These are phyloP conservation scores for Penicillium thymicola DNA, from an alignment of 2,329 filamentous ascomycete genomes.

Conservation along the genomic window DNA sequence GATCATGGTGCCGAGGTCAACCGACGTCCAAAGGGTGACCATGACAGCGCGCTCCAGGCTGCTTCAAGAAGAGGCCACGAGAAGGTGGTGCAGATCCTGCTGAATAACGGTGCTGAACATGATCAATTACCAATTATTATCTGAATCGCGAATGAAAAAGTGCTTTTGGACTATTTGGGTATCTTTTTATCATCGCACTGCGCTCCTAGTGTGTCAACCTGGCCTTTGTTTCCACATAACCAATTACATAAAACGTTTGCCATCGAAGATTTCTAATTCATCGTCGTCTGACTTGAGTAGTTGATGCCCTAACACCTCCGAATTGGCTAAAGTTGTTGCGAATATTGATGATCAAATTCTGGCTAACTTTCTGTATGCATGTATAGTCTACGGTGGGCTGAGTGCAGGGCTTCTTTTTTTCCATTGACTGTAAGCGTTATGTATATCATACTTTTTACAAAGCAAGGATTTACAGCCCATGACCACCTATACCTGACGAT, in stretches of 20 bases:
- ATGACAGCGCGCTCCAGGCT: neutral
- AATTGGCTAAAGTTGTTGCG: neutral
- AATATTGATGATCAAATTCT: neutral
- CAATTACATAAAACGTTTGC: too few species aligned
- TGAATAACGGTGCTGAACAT: neutral
- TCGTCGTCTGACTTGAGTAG: neutral
- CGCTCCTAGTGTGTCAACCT: neutral
- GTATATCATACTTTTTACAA: neutral
- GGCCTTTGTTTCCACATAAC: too few species aligned
- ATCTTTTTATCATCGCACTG: neutral
- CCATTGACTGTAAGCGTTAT: neutral
- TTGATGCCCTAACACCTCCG: neutral
- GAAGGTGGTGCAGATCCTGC: neutral
- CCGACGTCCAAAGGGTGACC: neutral
- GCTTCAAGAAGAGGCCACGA: neutral
- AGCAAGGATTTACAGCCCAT: neutral
- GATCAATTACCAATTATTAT: too few species aligned
- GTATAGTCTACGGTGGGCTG: too few species aligned
- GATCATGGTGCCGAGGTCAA: slow-evolving; percentile 3
- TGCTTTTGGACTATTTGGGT: neutral
- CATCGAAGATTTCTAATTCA: neutral
- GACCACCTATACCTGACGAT: neutral
- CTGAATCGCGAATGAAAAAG: neutral
- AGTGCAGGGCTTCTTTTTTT: neutral
- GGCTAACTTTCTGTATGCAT: too few species aligned